Evolutionary conservation across 768 basidiomycete genomes (phyloP), one percentile per base, ranked within the genome.

Genomic region (Russula ochroleuca): DNA sequence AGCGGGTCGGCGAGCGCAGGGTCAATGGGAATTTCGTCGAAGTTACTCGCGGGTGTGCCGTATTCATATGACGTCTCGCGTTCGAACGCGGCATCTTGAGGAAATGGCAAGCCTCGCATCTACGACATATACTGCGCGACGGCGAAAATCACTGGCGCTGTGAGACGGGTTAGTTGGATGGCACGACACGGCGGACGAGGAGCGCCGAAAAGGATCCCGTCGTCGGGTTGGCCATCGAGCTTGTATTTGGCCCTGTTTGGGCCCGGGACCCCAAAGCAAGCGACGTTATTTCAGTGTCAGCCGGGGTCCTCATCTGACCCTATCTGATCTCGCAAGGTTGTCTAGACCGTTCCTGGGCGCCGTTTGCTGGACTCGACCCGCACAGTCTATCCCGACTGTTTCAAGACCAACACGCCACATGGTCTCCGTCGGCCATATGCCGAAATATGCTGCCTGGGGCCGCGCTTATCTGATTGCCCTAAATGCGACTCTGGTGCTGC

Each of bases 1-100:
- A 78, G 71, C 23, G 78, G 73, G 38, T 72, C 80, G 53, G 67
- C 81, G 67, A 90, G 83, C 47, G 83, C 85, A 70, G 90, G 90
- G 83, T 92, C 89, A 79, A 91, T 90, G 68, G 88, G 87, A 74
- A 91, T 87, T 78, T 84, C 80, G 71, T 70, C 70, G 72, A 73
- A 75, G 76, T 77, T 79, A 78, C 78, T 80, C 72, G 77, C 76
- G 67, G 85, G 83, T 15, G 85, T 85, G 69, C 80, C 81, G 69
- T 80, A 77, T 66, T 87, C 85, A 74, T 83, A 79, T 35, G 84
- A 81, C 40, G 76, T 71, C 73, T 86, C 84, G 67, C 79, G 83
- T 76, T 81, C 77, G 73, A 74, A 80, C 62, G 77, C 69, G 57
- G 78, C 74, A 69, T 69, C 77, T 60, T 77, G 63, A 50, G 83